Evolutionary conservation across 495 filamentous ascomycete genomes (phyloP), one percentile per base, ranked within the genome.

Genomic region (Podospora comata): DNA sequence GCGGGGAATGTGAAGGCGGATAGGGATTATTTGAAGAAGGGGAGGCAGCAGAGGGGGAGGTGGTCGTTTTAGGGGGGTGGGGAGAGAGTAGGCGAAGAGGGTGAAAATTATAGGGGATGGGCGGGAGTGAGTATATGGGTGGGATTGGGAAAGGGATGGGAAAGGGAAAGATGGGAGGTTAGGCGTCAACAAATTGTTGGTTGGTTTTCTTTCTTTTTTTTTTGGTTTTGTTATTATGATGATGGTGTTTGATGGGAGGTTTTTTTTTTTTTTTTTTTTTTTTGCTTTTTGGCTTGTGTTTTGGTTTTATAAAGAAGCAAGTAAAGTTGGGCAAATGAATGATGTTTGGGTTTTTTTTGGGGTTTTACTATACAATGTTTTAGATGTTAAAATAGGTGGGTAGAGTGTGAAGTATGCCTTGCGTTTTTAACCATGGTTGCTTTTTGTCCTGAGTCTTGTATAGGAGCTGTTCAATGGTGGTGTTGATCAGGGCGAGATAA

Each of bases 381-480:
- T 48, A 48, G 39, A 48, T 48, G 7, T 48, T 16, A 48, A 48
- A 48, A 48, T 48, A 48, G 39, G 39, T 48, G 15, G 39, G 39
- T 48, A 48, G 39, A 48, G 9, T 48, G 39, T 13, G 39, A 48
- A 48, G 7, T 48, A 48, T 11, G 9, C 39, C 39, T 48, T 55
- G 72, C 73, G 39, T 48, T 48, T 48, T 13, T 32, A 32, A 3
- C 30, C 30, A 48, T 48, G 13, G 23, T 23, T 23, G 23, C 23
- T 23, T 23, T 23, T 23, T 23, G 23, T 23, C 23, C 23, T 2
- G 23, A 23, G 23, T 23, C 23, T 23, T 23, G 23, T 23, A 23
- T 23, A 23, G 23, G 23, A 23, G 23, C 23, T 48, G 7, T 11
- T 48, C 39, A 13, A 13, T 48, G 39, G 39, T 32, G 30, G 11